These are phyloP conservation scores for Globisporangium megalacanthum DNA, from an alignment of 352 stramenopile genomes.

Conservation along the genomic window DNA sequence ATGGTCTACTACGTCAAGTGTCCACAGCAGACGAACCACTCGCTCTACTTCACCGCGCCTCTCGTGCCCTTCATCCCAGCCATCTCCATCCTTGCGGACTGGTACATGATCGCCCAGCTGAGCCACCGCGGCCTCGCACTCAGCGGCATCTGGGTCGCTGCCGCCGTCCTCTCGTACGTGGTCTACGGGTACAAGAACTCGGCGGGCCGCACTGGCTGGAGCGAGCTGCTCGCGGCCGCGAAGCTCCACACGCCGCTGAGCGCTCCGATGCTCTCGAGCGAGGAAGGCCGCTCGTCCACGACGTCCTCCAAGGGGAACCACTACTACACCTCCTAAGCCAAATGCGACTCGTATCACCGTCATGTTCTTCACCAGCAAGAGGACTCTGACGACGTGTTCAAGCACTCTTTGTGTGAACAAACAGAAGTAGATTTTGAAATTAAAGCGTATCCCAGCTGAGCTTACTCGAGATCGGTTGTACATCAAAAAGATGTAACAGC, in stretches of 20 bases:
- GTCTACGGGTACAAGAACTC: constrained; percentile 69
- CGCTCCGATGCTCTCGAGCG: not conserved
- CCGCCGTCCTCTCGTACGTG: constrained; percentile 68
- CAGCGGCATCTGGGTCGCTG: constrained; percentile 45
- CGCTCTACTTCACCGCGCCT: constrained; percentile 51
- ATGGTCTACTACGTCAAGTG: constrained; percentile 55
- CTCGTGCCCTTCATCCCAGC: constrained; percentile 64
- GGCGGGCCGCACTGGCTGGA: constrained; percentile 57
- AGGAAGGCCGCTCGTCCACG: not conserved
- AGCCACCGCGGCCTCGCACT: constrained; percentile 42
- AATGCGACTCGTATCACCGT: too few species aligned
- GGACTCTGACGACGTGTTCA: too few species aligned
- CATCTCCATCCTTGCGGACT: constrained; percentile 57
- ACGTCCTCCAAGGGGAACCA: not conserved
- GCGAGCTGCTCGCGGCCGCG: constrained; percentile 7
- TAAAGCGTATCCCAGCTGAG: too few species aligned
- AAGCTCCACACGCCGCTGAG: too few species aligned
- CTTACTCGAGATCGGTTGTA: too few species aligned
- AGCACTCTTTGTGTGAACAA: too few species aligned
- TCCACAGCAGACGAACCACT: constrained; percentile 37
- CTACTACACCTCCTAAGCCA: not conserved
- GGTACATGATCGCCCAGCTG: constrained; percentile 66
- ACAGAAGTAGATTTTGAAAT: too few species aligned
- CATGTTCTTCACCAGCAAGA: too few species aligned
- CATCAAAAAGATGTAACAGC: too few species aligned